Evolutionary conservation across 2,329 filamentous ascomycete genomes (phyloP).

Genomic region (Colletotrichum scovillei): DNA sequence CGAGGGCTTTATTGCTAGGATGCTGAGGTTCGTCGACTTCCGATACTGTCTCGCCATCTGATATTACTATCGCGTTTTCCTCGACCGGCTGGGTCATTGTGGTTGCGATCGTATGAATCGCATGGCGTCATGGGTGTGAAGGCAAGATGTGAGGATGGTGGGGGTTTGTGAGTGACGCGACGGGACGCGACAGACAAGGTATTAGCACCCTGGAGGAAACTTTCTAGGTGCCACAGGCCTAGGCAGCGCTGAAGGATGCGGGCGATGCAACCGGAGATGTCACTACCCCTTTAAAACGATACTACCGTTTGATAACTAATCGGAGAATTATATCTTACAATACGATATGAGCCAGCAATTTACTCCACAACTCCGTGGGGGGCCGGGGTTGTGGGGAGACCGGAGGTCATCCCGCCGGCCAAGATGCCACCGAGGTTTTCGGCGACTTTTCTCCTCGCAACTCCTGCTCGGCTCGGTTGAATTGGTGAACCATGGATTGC

Average conservation of each 20-base stretch:
- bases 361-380: neutral
- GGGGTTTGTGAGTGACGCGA: constrained; percentile 10
- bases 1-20: constrained; percentile 22
- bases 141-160: neutral
- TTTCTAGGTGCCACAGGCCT: neutral
- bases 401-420: neutral
- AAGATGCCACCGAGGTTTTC: neutral
- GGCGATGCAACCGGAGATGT: neutral
- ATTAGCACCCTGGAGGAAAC: neutral
- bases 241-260: neutral
- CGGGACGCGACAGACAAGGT: constrained; percentile 10
- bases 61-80: constrained; percentile 7
- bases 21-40: neutral
- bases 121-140: neutral
- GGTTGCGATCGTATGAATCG: neutral
- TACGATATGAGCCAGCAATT: neutral
- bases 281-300: neutral
- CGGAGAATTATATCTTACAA: neutral
- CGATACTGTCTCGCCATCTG: constrained; percentile 18
- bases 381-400: neutral
- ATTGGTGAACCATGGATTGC: neutral
- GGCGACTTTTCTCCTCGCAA: neutral
- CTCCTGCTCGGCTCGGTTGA: neutral
- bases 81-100: constrained; percentile 12
- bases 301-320: neutral